Conservation (phyloP, 345 rosid species). For the Gossypium mustelinum region DNA sequence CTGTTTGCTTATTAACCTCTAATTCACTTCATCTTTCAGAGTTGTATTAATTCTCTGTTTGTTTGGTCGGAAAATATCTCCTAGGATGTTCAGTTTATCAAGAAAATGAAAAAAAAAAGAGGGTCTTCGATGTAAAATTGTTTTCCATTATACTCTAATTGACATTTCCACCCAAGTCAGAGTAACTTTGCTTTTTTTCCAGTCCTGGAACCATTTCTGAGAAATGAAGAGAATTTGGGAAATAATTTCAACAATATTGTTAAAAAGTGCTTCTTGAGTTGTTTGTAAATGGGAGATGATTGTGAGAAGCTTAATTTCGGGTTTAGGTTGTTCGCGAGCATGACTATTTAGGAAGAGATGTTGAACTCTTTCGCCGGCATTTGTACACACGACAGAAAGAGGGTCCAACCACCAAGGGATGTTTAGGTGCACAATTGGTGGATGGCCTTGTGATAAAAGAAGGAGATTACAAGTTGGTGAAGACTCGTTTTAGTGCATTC, state of each 20-base stretch:
- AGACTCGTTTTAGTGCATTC: constrained; percentile 82
- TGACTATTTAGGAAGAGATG: constrained; percentile 77
- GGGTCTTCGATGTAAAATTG: neutral
- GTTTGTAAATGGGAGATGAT: neutral
- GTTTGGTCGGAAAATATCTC: neutral
- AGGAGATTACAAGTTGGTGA: constrained; percentile 78
- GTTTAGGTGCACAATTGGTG: constrained; percentile 54
- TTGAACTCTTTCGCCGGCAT: constrained; percentile 62
- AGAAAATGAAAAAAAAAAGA: neutral
- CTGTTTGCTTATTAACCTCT: neutral
- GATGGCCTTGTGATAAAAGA: constrained; percentile 65
- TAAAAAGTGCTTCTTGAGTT: neutral
- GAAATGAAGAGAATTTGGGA: neutral
- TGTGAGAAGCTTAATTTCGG: neutral
- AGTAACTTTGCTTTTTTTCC: no score
- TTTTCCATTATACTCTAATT: neutral
- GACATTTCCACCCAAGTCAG: no score
- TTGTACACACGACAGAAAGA: constrained; percentile 43
- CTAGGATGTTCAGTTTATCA: neutral
- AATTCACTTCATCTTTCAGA: no score
- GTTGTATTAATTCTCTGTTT: neutral
- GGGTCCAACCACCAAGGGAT: constrained; percentile 60
- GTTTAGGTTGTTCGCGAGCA: constrained; percentile 75
- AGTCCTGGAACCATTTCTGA: neutral
- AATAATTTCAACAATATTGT: neutral